These are phyloP conservation scores for Trametes punicea DNA, from an alignment of 768 basidiomycete species.

Conservation along the genomic window DNA sequence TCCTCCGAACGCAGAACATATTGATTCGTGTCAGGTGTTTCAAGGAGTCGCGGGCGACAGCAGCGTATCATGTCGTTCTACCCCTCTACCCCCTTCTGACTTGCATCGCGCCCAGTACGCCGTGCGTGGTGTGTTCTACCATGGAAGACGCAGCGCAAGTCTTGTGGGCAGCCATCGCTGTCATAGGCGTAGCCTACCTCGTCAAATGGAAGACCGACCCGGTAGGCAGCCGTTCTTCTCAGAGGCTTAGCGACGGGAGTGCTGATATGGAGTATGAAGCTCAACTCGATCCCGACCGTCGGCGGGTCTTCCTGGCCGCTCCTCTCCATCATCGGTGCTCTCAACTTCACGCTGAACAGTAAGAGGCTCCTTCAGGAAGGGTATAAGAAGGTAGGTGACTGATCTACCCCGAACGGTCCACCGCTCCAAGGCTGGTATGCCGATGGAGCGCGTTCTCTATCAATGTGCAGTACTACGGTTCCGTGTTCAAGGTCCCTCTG, in stretches of 20 bases:
- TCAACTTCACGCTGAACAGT: constrained; percentile 31
- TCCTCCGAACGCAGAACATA: too few relatives aligned
- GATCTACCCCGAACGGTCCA: not conserved
- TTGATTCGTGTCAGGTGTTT: too few relatives aligned
- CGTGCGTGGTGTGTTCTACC: too few relatives aligned
- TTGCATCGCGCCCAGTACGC: too few relatives aligned
- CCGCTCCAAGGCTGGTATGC: too few relatives aligned
- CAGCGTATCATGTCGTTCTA: too few relatives aligned
- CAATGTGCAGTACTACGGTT: constrained; percentile 17
- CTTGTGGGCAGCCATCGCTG: too few relatives aligned
- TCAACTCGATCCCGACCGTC: constrained; percentile 31
- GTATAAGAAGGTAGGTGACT: constrained; percentile 30
- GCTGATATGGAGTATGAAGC: not conserved
- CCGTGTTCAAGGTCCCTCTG: constrained; percentile 42
- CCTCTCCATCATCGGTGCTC: constrained; percentile 32
- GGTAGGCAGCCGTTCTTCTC: not conserved
- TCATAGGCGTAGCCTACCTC: too few relatives aligned
- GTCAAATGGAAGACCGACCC: not conserved
- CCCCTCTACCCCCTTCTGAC: too few relatives aligned
- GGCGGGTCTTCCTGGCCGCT: constrained; percentile 33
- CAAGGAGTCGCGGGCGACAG: too few relatives aligned
- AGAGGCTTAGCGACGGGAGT: not conserved
- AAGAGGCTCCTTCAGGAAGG: constrained; percentile 35
- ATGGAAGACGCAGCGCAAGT: too few relatives aligned
- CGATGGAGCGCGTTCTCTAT: too few relatives aligned